Percentiles rank a stretch among this genome's conserved stretches.
These are phyloP conservation scores for Pyricularia pennisetigena DNA, from an alignment of 2,329 filamentous ascomycete species.

Conservation along the genomic window DNA sequence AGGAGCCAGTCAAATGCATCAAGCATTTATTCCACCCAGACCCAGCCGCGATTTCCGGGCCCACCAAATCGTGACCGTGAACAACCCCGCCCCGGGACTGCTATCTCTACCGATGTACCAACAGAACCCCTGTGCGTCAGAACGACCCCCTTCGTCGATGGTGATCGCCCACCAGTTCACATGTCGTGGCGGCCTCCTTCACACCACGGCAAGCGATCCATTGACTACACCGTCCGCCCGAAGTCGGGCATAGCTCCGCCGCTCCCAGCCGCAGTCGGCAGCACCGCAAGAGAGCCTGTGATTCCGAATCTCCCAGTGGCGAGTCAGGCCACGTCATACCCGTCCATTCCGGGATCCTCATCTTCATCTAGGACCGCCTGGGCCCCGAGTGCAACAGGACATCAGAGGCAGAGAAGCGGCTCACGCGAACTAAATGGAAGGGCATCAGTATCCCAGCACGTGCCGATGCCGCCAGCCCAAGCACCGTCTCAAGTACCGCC, in stretches of 20 bases:
- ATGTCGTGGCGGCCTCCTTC: constrained; percentile 4
- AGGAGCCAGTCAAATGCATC: background rate
- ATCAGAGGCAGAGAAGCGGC: background rate
- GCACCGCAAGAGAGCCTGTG: background rate
- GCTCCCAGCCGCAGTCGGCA: background rate
- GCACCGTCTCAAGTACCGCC: background rate
- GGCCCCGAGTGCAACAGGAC: background rate
- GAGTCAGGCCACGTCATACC: background rate
- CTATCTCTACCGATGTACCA: background rate
- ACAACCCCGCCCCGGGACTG: background rate
- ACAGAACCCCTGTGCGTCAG: background rate
- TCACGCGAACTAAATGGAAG: background rate
- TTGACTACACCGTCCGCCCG: background rate
- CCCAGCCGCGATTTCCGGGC: background rate
- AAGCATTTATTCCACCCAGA: background rate
- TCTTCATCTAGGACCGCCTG: background rate
- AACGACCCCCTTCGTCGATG: background rate
- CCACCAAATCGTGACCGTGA: background rate
- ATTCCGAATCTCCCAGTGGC: no score
- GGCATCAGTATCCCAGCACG: background rate
- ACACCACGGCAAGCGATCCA: background rate
- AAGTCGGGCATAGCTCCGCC: background rate
- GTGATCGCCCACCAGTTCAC: constrained; percentile 1
- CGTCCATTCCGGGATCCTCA: background rate
- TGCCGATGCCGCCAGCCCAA: background rate